Percentiles rank a stretch among this genome's conserved stretches.
phyloP scores from a whole-genome alignment of 306 rosid species.

The Vigna radiata region DNA sequence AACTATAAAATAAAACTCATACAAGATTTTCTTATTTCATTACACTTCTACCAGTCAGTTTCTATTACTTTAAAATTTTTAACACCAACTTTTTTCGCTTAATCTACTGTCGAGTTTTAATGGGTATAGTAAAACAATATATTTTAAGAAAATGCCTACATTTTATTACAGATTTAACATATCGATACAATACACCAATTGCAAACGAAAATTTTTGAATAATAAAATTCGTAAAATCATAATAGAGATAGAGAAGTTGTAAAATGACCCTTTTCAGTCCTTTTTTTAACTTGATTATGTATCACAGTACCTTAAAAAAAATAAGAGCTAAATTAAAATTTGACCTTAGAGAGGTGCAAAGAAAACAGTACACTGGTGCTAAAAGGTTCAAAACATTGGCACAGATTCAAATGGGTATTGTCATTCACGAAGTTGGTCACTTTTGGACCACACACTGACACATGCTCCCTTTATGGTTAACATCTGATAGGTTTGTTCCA shows the following conservation, averaged over 20 bases:
- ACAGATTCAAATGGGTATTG: not conserved
- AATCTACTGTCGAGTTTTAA: no score
- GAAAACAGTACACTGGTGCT: not conserved
- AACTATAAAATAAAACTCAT: not conserved
- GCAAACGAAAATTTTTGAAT: no score
- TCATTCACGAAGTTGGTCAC: not conserved
- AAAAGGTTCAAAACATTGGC: not conserved
- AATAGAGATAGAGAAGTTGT: no score
- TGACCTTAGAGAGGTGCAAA: not conserved
- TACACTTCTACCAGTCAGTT: no score
- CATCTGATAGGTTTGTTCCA: not conserved
- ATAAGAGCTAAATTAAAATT: slow-evolving; percentile 4
- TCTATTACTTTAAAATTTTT: no score
- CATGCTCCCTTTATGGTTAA: not conserved
- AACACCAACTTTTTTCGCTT: no score
- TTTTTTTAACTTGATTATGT: not conserved
- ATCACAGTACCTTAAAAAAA: not conserved
- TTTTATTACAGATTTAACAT: no score
- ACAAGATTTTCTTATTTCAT: no score
- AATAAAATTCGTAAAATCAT: no score
- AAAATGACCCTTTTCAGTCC: not conserved
- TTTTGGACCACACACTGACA: not conserved
- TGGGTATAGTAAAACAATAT: no score
- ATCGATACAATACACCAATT: no score
- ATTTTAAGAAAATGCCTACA: no score